phyloP scores from a whole-genome alignment of 75 land plant genomes.

The Isoetes taiwanensis region DNA sequence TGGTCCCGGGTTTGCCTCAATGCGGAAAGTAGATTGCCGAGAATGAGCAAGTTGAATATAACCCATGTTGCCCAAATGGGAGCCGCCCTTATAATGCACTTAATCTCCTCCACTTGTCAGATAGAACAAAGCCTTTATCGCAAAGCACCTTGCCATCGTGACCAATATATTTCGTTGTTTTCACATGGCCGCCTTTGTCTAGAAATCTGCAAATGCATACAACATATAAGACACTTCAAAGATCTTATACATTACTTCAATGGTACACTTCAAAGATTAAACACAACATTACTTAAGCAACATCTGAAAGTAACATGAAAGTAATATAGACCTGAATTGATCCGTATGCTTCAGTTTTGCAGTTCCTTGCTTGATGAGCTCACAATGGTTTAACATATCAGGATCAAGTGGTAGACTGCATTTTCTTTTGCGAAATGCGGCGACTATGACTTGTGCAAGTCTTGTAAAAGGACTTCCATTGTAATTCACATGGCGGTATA shows the following conservation, averaged over 20 bases:
- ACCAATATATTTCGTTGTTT: too few relatives aligned
- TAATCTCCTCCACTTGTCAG: not conserved
- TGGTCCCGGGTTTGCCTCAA: not conserved
- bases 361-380: not conserved
- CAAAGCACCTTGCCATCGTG: not conserved
- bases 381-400: not conserved
- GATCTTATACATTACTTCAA: too few relatives aligned
- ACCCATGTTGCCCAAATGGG: slow-evolving; percentile 1
- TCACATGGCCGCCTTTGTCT: not conserved
- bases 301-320: too few relatives aligned
- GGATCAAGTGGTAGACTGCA: not conserved
- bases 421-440: not conserved
- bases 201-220: not conserved
- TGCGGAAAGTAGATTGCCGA: not conserved
- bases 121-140: not conserved
- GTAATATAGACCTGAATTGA: slow-evolving; percentile 7
- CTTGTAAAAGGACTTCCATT: not conserved
- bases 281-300: too few relatives aligned
- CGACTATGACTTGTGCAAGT: not conserved
- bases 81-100: not conserved
- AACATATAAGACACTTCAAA: too few relatives aligned
- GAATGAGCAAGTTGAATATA: not conserved
- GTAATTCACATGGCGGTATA: not conserved
- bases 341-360: not conserved
- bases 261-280: too few relatives aligned